Percentiles rank a stretch among this genome's conserved stretches.
Conservation (phyloP, 192 early-diverging fungal species). For the Backusella westeae region DNA sequence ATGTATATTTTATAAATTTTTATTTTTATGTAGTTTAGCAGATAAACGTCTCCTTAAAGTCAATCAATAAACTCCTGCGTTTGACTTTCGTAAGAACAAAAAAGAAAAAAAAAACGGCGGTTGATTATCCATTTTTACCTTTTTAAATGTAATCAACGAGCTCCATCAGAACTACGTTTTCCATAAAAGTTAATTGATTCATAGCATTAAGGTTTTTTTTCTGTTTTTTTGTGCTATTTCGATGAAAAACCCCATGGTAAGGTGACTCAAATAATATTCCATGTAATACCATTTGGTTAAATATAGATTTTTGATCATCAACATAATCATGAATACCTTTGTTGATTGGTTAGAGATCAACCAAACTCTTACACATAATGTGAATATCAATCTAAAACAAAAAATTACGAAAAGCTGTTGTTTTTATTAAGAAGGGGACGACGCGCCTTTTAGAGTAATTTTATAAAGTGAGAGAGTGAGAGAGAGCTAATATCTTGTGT, state of each 20-base stretch:
- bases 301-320: constrained; percentile 3
- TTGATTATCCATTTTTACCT: background rate
- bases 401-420: background rate
- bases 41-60: too few relatives aligned
- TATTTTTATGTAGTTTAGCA: too few relatives aligned
- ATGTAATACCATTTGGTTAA: background rate
- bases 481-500: too few relatives aligned
- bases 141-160: background rate
- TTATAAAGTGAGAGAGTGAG: background rate
- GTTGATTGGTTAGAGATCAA: background rate
- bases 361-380: background rate
- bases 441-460: background rate
- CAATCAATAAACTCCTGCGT: too few relatives aligned
- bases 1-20: too few relatives aligned
- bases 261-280: background rate
- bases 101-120: too few relatives aligned
- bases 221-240: background rate
- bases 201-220: background rate
- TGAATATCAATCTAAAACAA: background rate
- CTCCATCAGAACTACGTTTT: background rate
- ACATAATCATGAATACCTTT: background rate
- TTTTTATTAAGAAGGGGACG: background rate
- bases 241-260: background rate
- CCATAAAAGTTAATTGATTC: background rate
- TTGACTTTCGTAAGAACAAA: too few relatives aligned